Evolutionary conservation across 805 yeast species (phyloP).

Genomic region (Sugiyamaella americana): DNA sequence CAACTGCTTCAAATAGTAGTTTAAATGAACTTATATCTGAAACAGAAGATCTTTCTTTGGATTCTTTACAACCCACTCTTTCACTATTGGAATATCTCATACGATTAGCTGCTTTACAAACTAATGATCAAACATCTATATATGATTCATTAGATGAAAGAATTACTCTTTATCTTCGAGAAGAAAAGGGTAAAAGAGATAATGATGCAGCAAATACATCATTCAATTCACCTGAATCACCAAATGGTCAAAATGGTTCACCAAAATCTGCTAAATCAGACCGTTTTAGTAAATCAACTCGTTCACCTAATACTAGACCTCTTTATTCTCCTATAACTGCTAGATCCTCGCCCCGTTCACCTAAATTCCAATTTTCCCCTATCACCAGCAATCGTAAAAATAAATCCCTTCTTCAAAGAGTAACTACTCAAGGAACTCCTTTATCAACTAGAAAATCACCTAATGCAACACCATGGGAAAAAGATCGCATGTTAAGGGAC

Average conservation of each 20-base stretch:
- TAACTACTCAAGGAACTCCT: too few species aligned
- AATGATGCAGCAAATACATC: conserved; percentile 1
- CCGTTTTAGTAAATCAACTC: too few species aligned
- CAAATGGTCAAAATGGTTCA: too few species aligned
- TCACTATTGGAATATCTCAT: conserved; percentile 60
- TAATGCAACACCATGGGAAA: conserved; percentile 30
- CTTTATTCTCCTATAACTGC: too few species aligned
- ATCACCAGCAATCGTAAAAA: too few species aligned
- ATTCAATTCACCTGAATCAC: too few species aligned
- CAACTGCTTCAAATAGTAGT: too few species aligned
- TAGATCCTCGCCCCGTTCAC: too few species aligned
- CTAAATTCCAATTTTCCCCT: too few species aligned
- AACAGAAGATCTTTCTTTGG: background rate
- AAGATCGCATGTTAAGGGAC: conserved; percentile 18
- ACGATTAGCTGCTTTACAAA: conserved; percentile 54
- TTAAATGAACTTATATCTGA: background rate
- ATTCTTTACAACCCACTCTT: conserved; percentile 33
- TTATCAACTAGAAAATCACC: background rate
- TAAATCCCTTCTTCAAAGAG: too few species aligned
- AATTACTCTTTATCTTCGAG: conserved; percentile 52
- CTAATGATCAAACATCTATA: conserved; percentile 49
- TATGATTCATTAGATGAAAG: conserved; percentile 60
- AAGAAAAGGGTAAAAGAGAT: conserved; percentile 36
- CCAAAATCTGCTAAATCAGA: too few species aligned
- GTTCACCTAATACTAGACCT: too few species aligned